Evolutionary conservation across 2,329 filamentous ascomycete genomes (phyloP), one percentile per base, ranked within the genome.

Genomic region (Raffaelea albimanens): DNA sequence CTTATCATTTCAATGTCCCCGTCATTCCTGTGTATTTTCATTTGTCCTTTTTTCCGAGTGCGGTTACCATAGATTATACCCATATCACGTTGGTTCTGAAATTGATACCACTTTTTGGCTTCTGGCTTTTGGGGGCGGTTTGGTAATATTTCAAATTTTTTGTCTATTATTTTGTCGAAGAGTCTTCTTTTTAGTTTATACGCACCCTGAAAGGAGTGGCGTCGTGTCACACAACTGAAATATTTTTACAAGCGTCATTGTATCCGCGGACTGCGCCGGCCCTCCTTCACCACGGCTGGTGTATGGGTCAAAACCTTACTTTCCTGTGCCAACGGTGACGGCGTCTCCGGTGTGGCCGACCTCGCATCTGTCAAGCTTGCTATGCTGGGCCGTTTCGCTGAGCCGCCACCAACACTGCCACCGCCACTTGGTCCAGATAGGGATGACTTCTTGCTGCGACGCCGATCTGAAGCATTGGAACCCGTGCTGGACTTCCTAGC

Each of bases 301-400:
- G 19, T 31, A 11, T 25, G 22, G 10, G 43, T 9, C 20, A 34
- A 40, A n/a, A 63, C 52, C 43, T 63, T 73, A 50, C 67, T 73
- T 54, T 74, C 73, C 45, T 64, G 67, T 7, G 72, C 70, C 50
- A 80, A 58, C 3, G 75, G 76, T 3, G 75, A 78, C 4, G 75
- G 65, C 18, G 67, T 67, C 39, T 80, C 25, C 25, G 25, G 76
- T 3, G 75, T 78, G 3, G 73, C 66, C 4, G 74, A 78, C 44
- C 75, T 62, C 4, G 70, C 71, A 13, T 29, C 25, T 13, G 25
- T 29, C 25, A 29, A 13, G 25, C 25, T 29, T 13, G 25, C 25
- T 29, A 29, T 29, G 25, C 40, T 38, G 7, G 34, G 18, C 18
- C 34, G 34, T 16, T 38, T 38, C n/a, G 34, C 34, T 38, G 8